A percentile compares a stretch with the other conserved stretches of the same genome.
Conservation (phyloP, 768 basidiomycete genomes). For the Termitomyces sp. region DNA sequence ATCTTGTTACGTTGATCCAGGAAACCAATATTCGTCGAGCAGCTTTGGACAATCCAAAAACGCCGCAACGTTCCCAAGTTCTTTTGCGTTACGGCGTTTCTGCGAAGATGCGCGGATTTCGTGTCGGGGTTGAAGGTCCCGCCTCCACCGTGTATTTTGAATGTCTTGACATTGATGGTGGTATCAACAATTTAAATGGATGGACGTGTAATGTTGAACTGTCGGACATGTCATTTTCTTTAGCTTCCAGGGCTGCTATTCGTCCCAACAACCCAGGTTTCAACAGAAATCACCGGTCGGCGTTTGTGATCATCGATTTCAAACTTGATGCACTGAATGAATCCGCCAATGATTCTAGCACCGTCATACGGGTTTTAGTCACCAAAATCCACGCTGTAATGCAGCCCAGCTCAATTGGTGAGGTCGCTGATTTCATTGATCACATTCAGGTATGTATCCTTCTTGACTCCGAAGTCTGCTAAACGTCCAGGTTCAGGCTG, state of each 20-base stretch:
- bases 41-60: constrained; percentile 14
- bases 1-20: constrained; percentile 61
- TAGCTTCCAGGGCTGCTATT: constrained; percentile 53
- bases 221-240: constrained; percentile 76
- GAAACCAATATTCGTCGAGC: constrained; percentile 40
- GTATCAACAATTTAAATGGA: constrained; percentile 38
- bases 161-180: constrained; percentile 68
- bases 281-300: constrained; percentile 61
- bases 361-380: constrained; percentile 47
- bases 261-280: constrained; percentile 32
- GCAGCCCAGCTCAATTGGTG: constrained; percentile 90
- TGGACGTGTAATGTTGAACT: constrained; percentile 65
- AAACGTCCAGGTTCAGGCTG: constrained; percentile 40
- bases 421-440: constrained; percentile 86
- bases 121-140: constrained; percentile 69
- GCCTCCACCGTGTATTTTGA: constrained; percentile 72
- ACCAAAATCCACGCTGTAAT: constrained; percentile 87
- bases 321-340: constrained; percentile 32
- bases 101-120: constrained; percentile 73
- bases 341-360: constrained; percentile 16
- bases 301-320: constrained; percentile 81
- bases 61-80: constrained; percentile 1
- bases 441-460: constrained; percentile 58
- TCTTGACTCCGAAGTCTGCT: not conserved
- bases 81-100: constrained; percentile 41